Percentiles rank a stretch among this genome's conserved stretches.
phyloP scores from a whole-genome alignment of 768 basidiomycete species.

The Russula ochroleuca region DNA sequence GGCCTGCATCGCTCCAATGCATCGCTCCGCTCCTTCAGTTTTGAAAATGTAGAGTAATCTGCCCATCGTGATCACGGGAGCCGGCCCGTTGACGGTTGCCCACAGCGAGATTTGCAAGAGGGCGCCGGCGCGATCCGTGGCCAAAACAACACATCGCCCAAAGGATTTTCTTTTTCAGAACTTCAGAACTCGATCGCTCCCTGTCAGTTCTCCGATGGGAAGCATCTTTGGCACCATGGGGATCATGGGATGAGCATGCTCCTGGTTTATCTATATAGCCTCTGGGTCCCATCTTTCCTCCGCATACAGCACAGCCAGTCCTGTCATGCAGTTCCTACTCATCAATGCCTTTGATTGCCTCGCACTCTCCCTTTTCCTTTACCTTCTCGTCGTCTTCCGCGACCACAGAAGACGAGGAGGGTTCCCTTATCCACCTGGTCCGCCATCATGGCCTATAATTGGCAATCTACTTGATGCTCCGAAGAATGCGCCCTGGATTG shows the following conservation, averaged over 20 bases:
- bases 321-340: neutral
- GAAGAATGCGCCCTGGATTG: neutral
- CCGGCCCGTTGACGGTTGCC: too few species aligned
- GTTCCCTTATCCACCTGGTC: constrained; percentile 6
- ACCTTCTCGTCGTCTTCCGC: neutral
- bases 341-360: neutral
- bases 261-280: neutral
- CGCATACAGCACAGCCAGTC: neutral
- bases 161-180: neutral
- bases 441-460: neutral
- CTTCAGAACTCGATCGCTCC: neutral
- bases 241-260: neutral
- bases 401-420: neutral
- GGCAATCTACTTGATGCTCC: constrained; percentile 20
- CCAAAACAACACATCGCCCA: too few species aligned
- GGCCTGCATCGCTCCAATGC: neutral
- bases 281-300: neutral
- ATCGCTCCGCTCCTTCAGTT: neutral
- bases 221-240: neutral
- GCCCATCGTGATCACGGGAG: neutral
- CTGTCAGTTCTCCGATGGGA: neutral
- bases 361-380: neutral
- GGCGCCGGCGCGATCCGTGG: too few species aligned
- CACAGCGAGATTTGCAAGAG: too few species aligned
- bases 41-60: too few species aligned